phyloP scores from a whole-genome alignment of 495 filamentous ascomycete species.

The Aspergillus indologenus region DNA sequence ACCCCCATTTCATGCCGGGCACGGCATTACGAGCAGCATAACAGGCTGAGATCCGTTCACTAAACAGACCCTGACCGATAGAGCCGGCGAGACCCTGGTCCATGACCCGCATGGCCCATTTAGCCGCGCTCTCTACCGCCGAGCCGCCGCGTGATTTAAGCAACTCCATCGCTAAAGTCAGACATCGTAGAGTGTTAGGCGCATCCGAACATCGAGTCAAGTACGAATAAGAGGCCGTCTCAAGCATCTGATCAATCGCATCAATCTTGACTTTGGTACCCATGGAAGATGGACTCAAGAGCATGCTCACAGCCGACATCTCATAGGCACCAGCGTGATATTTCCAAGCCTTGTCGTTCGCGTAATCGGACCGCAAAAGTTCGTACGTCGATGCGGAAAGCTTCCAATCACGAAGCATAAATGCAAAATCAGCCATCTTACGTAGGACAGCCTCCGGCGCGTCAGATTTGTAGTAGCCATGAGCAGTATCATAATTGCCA shows the following conservation, averaged over 20 bases:
- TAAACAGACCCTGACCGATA: conserved; percentile 73
- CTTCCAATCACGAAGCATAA: conserved; percentile 95
- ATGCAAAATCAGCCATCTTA: conserved; percentile 89
- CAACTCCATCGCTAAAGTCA: conserved; percentile 75
- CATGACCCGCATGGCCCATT: conserved; percentile 75
- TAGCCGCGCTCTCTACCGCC: conserved; percentile 80
- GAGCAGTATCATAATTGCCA: conserved; percentile 72
- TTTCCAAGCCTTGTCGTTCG: conserved; percentile 93
- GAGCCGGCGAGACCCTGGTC: conserved; percentile 72
- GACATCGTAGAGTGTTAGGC: conserved; percentile 72
- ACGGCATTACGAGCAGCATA: conserved; percentile 69
- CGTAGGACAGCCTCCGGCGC: conserved; percentile 85
- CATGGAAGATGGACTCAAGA: conserved; percentile 68
- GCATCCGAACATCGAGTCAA: conserved; percentile 74
- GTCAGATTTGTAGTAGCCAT: conserved; percentile 81
- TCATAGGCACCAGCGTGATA: conserved; percentile 91
- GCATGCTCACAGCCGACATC: conserved; percentile 80
- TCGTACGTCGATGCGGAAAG: conserved; percentile 90
- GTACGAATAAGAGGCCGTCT: conserved; percentile 87
- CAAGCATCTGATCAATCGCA: conserved; percentile 77
- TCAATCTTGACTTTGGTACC: conserved; percentile 73
- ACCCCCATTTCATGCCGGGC: conserved; percentile 62
- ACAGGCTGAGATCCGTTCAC: conserved; percentile 79
- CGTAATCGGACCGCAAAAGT: conserved; percentile 79
- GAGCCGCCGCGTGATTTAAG: conserved; percentile 72